Conservation (phyloP, 768 basidiomycete genomes). For the Amanita thiersii region DNA sequence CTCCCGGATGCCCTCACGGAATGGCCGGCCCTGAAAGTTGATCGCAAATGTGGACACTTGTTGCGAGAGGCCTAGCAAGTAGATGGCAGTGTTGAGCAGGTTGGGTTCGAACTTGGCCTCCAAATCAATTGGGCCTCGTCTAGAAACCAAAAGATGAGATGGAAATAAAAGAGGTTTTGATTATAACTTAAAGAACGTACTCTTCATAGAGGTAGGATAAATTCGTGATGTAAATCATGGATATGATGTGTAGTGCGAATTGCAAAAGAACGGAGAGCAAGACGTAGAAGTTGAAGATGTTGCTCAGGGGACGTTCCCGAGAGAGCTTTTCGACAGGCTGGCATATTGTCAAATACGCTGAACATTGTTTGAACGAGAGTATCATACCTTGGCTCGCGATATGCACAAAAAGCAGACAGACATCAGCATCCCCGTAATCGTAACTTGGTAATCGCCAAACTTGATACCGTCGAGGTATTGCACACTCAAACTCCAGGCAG, state of each 20-base stretch:
- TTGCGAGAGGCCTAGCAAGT: conserved; percentile 89
- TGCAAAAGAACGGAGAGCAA: conserved; percentile 86
- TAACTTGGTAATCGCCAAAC: conserved; percentile 98
- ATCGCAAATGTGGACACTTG: conserved; percentile 98
- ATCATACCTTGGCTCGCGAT: conserved; percentile 85
- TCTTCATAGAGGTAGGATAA: conserved; percentile 72
- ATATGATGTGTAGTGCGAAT: conserved; percentile 87
- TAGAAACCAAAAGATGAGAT: conserved; percentile 12
- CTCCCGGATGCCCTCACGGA: conserved; percentile 96
- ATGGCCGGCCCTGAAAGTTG: conserved; percentile 98
- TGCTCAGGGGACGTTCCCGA: conserved; percentile 85
- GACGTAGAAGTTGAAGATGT: conserved; percentile 97
- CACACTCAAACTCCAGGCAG: conserved; percentile 96
- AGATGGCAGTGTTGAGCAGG: conserved; percentile 93
- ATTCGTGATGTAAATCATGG: conserved; percentile 89
- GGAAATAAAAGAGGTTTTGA: not conserved
- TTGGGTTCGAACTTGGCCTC: conserved; percentile 97
- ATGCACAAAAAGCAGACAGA: conserved; percentile 98
- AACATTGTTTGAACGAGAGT: not conserved
- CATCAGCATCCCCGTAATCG: conserved; percentile 95
- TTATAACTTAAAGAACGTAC: conserved; percentile 52
- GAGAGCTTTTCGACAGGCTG: conserved; percentile 97
- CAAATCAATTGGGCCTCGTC: conserved; percentile 76
- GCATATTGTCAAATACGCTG: not conserved
- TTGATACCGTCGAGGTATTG: conserved; percentile 99